Base-by-base conservation (phyloP, 129 eudicot species). In the Flaveria brownii region DNA sequence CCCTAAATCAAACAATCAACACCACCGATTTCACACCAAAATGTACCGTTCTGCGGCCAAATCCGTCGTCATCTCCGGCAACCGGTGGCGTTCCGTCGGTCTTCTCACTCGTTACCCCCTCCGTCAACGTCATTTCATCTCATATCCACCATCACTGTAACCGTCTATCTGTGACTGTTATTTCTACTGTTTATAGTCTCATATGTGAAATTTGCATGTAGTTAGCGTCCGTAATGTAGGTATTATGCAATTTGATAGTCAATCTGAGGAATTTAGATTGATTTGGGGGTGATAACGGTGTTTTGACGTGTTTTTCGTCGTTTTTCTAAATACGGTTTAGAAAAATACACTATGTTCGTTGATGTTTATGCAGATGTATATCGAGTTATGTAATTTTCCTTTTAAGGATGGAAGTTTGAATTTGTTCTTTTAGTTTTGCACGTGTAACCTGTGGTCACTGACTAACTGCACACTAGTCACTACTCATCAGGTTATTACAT, bases 61-160 rank as follows among this genome's bases (percentile, higher is more conserved):
- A 62, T 77, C 80, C 83, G 77, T 81, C 74, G 88, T 81, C 75
- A 63, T 80, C 52, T 60, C 87, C 60, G 72, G 81, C 42, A 91
- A 86, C 9, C 86, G 86, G 51, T 90, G 90, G 90, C 98, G 98
- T 46, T 83, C 90, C 28, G 49, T 89, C 52, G 82, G 87, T 77
- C 85, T 84, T 64, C 81, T 87, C 69, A 77, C 78, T 69, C 76
- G 85, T 45, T 75, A 78, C 54, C 87, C 86, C 75, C 74, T 80
- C 59, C 84, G 33, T 49, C 64, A 49, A 28, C 84, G 79, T 49
- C 56, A 52, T 8, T 74, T 84, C 77, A 52, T 74, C 70, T 74
- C 83, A 23, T 59, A 72, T 69, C 68, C 88, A 5, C 82, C 82
- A 56, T 79, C 61, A 20, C 25, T 75, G 91, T 84, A 87, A 47